Conservation (phyloP, 2,329 filamentous ascomycete species). For the Cyphellophora attinorum region DNA sequence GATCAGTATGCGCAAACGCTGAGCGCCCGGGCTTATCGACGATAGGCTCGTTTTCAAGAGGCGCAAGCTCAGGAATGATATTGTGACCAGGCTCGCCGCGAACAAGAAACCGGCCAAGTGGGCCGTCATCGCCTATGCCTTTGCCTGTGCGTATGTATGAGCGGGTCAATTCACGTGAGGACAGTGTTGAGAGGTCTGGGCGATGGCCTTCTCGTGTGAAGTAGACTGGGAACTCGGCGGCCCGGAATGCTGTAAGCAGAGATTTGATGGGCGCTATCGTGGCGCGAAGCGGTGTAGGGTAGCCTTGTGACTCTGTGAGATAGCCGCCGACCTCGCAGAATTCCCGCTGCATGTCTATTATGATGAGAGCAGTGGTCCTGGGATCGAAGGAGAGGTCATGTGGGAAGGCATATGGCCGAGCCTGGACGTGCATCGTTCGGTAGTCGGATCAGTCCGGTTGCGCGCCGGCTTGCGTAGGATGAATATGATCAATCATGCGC, state of each 20-base stretch:
- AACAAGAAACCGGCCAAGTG: slow-evolving; percentile 48
- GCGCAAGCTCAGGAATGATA: slow-evolving; percentile 45
- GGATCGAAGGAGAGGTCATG: no score
- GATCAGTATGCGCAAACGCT: slow-evolving; percentile 45
- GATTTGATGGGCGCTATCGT: slow-evolving; percentile 32
- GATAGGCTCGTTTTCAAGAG: slow-evolving; percentile 37
- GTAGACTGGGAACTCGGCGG: slow-evolving; percentile 31
- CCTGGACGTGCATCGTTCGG: no score
- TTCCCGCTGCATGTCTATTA: slow-evolving; percentile 42
- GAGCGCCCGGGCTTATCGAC: slow-evolving; percentile 47
- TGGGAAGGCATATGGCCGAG: no score
- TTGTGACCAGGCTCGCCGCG: slow-evolving; percentile 50
- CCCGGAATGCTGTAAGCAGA: slow-evolving; percentile 28
- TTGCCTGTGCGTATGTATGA: slow-evolving; percentile 38
- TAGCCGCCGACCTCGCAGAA: slow-evolving; percentile 35
- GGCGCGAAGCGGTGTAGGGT: slow-evolving; percentile 28
- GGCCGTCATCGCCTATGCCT: slow-evolving; percentile 44
- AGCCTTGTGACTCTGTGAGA: slow-evolving; percentile 35
- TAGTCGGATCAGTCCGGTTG: no score
- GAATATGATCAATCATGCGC: no score
- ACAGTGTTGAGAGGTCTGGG: slow-evolving; percentile 46
- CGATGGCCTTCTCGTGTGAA: slow-evolving; percentile 40
- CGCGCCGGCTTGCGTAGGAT: no score
- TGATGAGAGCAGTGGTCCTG: slow-evolving; percentile 36
- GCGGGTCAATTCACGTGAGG: slow-evolving; percentile 43